Base-by-base conservation (phyloP, 164 flowering plant genomes). In the Cinnamomum chago region DNA sequence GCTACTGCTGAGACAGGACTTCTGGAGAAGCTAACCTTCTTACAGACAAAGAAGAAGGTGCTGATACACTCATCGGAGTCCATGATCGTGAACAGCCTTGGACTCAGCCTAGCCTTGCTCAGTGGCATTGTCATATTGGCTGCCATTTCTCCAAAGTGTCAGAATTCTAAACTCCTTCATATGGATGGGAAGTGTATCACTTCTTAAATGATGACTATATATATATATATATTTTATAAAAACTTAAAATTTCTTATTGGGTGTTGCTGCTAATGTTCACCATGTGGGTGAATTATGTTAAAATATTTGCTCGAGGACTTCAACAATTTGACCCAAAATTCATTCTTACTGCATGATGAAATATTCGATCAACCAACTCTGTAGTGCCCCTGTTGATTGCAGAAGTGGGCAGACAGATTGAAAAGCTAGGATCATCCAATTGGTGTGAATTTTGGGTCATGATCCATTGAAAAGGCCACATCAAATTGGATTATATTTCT, bases 1-100 rank as follows among this genome's bases (percentile, higher is more conserved):
- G 94, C 80, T 3, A 93, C 99, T 1, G 99, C 99, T 3, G 99
- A 93, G 75, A 90, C 94, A 0, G 97, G 97, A 47, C 93, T 95
- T 2, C 79, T 93, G 10, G 99, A 93, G 86, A 95, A 93, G 84
- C 72, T 95, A 69, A 93, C 94, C 25, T 85, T 95, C 76, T 82
- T 93, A 69, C 95, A 90, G 68, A 81, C 89, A 27, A 84, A 55
- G 71, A 82, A 86, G 71, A 85, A 84, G 52, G 82, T 85, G 9
- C 55, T 77, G 15, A 89, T 74, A 73, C 92, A 77, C 73, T 74
- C 87, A 24, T 73, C 88, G 0, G 95, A 95, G 76, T 84, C 93
- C 33, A 77, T 87, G 79, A 79, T 92, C 30, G 97, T 92, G 3
- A 95, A 95, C 73, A 68, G 89, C 76, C 72, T 95, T 71, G 98